These are phyloP conservation scores for Mollisia scopiformis DNA, from an alignment of 2,329 filamentous ascomycete species.

Conservation along the genomic window DNA sequence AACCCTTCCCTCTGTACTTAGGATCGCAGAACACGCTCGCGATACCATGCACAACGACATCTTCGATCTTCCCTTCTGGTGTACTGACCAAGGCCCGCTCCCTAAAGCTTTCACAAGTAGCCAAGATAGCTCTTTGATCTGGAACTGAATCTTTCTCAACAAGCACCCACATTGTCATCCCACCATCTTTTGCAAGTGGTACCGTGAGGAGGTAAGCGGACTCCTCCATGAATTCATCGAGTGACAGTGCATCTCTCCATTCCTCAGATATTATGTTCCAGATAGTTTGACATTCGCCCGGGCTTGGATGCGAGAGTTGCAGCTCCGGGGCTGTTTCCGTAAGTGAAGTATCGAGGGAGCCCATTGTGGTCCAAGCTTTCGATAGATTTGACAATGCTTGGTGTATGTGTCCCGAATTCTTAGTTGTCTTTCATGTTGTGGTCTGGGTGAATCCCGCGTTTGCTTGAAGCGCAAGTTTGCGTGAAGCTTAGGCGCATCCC, in stretches of 20 bases:
- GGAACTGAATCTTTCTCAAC: conserved; percentile 46
- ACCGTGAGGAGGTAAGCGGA: conserved; percentile 53
- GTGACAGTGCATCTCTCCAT: conserved; percentile 60
- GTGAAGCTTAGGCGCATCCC: not conserved
- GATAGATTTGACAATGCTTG: not conserved
- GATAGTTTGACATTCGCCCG: conserved; percentile 52
- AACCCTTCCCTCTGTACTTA: conserved; percentile 68
- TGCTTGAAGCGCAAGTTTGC: not conserved
- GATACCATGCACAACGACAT: conserved; percentile 70
- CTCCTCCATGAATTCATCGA: conserved; percentile 59
- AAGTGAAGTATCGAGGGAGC: not conserved
- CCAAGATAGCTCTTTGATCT: conserved; percentile 54
- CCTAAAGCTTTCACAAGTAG: conserved; percentile 65
- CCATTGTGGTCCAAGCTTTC: not conserved
- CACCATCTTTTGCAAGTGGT: conserved; percentile 58
- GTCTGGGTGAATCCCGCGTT: not conserved
- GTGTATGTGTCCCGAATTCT: not conserved
- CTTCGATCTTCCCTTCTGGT: conserved; percentile 41
- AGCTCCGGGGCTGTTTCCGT: conserved; percentile 35
- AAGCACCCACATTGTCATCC: conserved; percentile 65
- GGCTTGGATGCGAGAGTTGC: conserved; percentile 56
- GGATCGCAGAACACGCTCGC: conserved; percentile 75
- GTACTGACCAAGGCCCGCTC: conserved; percentile 56
- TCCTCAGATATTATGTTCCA: conserved; percentile 55
- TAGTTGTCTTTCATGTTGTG: not conserved